Base-by-base conservation (phyloP, 345 rosid genomes). In the Lumnitzera littorea region DNA sequence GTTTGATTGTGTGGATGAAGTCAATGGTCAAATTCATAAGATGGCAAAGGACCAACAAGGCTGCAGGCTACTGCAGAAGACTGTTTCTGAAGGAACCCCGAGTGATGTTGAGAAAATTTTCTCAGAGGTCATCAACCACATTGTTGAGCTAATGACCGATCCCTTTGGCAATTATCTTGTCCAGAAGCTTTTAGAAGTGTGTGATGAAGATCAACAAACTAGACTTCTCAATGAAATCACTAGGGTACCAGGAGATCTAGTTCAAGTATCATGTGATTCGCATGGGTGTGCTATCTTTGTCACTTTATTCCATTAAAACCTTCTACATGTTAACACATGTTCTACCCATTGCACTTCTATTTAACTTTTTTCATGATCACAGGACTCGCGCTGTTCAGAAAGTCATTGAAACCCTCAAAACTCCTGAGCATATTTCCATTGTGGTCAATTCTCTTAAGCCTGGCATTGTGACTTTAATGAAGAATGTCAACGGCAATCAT, bases 351-450 rank as follows among this genome's bases (percentile, higher is more conserved):
- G 50, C 50, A 25, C 46, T 29, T 56, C 24, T 13, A 11, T 57
- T 24, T 14, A 48, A 20, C 51, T 27, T 23, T 46, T 56, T 48
- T 67, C 46, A 48, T 55, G 13, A 55, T 61, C n/a, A 31, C 73
- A 90, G 95, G 76, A 87, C 97, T 57, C 84, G 91, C 53, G 95
- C 87, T 46, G 83, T 90, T 69, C 95, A 90, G 68, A 90, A 87
- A 76, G 80, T 87, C 29, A 75, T 90, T 17, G 88, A 90, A 74
- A 83, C 80, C n/a, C 78, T 80, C 15, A 80, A 65, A 65, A 61
- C 69, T 53, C 77, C 79, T 13, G 87, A 87, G 74, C 90, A 87
- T 71, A 65, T 76, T 31, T 69, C 82, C 60, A 58, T 76, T 20
- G 76, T 87, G 62, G 76, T 83, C 46, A 79, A 82, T 61, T 76